Evolutionary conservation across 495 filamentous ascomycete genomes (phyloP).

Genomic region (Penicillium parvum): DNA sequence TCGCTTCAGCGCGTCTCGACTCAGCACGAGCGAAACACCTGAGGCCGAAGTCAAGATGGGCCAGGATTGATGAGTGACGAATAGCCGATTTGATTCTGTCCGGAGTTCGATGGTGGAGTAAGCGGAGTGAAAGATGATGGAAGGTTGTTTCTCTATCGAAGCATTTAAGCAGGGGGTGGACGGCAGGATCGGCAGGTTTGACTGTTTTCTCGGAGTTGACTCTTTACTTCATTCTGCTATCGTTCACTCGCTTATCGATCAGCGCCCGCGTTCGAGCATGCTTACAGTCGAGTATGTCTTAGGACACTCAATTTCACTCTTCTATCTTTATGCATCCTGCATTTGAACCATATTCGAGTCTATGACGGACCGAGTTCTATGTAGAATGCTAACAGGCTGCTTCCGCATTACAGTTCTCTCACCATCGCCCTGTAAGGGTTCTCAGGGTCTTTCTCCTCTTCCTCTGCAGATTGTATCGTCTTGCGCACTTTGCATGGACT

Average conservation of each 20-base stretch:
- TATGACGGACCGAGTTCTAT: not conserved
- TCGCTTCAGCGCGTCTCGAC: constrained; percentile 78
- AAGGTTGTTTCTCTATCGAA: not conserved
- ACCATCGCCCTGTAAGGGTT: constrained; percentile 15
- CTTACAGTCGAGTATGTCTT: no score
- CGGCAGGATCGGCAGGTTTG: not conserved
- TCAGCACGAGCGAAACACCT: constrained; percentile 7
- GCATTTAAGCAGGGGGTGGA: not conserved
- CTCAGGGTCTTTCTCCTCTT: constrained; percentile 17
- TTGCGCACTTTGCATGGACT: constrained; percentile 21
- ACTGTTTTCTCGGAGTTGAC: no score
- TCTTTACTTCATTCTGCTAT: no score
- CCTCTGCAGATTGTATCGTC: constrained; percentile 16
- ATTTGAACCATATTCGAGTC: no score
- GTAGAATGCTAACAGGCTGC: not conserved
- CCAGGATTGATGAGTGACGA: not conserved
- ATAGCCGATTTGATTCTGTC: not conserved
- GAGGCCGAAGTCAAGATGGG: not conserved
- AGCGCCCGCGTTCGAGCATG: no score
- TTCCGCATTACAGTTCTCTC: not conserved
- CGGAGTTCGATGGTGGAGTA: not conserved
- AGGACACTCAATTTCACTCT: no score
- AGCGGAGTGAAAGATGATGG: not conserved
- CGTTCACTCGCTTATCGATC: not conserved
- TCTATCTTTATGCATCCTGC: no score